These are phyloP conservation scores for Ottelia alismoides DNA, from an alignment of 106 monocot species.

Conservation along the genomic window DNA sequence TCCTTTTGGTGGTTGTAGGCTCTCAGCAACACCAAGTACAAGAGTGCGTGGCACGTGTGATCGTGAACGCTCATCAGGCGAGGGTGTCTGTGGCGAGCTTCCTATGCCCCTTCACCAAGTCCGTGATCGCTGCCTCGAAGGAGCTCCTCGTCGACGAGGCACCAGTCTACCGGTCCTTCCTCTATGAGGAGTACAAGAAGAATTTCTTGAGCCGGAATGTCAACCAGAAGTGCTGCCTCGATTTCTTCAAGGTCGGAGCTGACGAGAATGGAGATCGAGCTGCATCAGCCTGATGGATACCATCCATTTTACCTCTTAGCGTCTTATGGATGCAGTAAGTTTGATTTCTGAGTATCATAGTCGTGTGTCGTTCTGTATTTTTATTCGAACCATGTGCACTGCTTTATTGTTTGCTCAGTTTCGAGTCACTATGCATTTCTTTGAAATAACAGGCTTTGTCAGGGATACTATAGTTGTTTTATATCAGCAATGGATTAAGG, in stretches of 20 bases:
- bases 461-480: too few relatives aligned
- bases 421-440: too few relatives aligned
- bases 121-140: constrained; percentile 30
- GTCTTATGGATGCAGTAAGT: too few relatives aligned
- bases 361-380: too few relatives aligned
- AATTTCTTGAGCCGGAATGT: constrained; percentile 45
- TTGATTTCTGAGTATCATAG: too few relatives aligned
- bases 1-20: constrained; percentile 30
- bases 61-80: constrained; percentile 38
- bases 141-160: constrained; percentile 22
- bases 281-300: too few relatives aligned
- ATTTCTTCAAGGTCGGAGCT: constrained; percentile 40
- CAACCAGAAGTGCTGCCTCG: constrained; percentile 63
- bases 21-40: constrained; percentile 50
- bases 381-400: too few relatives aligned
- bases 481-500: too few relatives aligned
- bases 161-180: constrained; percentile 39
- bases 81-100: constrained; percentile 62
- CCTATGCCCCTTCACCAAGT: constrained; percentile 39
- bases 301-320: too few relatives aligned
- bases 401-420: too few relatives aligned
- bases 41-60: constrained; percentile 55
- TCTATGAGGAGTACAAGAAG: constrained; percentile 56
- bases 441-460: too few relatives aligned
- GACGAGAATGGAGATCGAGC: too few relatives aligned